Conservation (phyloP, 805 yeast species). For the Wickerhamiella alocasiicola region DNA sequence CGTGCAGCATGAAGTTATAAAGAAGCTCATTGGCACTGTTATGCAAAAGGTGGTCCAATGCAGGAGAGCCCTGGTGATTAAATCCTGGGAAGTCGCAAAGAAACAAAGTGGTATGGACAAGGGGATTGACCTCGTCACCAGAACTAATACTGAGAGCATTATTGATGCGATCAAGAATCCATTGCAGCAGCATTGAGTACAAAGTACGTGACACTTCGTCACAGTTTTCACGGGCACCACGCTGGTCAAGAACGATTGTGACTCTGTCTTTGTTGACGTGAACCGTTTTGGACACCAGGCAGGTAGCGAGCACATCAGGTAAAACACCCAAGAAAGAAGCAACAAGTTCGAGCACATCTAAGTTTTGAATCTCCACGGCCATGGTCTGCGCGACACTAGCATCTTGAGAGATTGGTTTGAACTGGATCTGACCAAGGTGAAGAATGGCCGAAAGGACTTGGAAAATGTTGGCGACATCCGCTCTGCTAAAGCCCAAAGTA, state of each 20-base stretch:
- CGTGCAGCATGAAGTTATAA: slow-evolving; percentile 29
- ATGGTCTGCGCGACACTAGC: slow-evolving; percentile 27
- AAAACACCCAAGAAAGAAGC: slow-evolving; percentile 31
- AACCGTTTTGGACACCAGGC: slow-evolving; percentile 31
- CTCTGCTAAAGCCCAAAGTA: slow-evolving; percentile 36
- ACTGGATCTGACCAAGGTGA: slow-evolving; percentile 33
- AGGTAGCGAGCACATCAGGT: slow-evolving; percentile 28
- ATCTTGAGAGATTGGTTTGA: slow-evolving; percentile 25
- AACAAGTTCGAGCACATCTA: slow-evolving; percentile 26
- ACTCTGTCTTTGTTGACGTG: slow-evolving; percentile 29
- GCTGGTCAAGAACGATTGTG: slow-evolving; percentile 31
- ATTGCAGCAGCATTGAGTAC: slow-evolving; percentile 30
- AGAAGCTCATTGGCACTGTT: slow-evolving; percentile 33
- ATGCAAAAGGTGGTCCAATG: slow-evolving; percentile 30
- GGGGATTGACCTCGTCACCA: slow-evolving; percentile 17
- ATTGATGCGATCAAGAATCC: slow-evolving; percentile 31
- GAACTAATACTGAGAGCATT: slow-evolving; percentile 22
- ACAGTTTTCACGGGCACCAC: slow-evolving; percentile 32
- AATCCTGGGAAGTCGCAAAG: slow-evolving; percentile 34
- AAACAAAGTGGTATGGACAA: slow-evolving; percentile 27
- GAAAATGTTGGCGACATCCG: slow-evolving; percentile 39
- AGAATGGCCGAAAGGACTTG: slow-evolving; percentile 34
- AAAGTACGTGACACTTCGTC: slow-evolving; percentile 32
- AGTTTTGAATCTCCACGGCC: slow-evolving; percentile 28
- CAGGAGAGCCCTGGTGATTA: slow-evolving; percentile 25